Evolutionary conservation across 129 eudicot genomes (phyloP).

Genomic region (Kitagawia praeruptora): DNA sequence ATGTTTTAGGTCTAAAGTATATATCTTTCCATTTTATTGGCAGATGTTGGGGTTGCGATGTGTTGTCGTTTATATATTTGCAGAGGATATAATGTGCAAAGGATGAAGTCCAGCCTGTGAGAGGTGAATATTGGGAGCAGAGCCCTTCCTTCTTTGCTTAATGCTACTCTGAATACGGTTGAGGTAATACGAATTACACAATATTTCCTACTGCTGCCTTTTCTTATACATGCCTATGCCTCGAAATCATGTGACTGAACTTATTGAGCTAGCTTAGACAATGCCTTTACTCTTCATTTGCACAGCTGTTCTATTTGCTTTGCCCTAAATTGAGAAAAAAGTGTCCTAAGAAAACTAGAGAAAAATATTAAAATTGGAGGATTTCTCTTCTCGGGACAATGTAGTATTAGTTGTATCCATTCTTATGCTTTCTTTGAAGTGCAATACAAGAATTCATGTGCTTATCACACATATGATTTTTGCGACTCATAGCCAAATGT

Average conservation of each 20-base stretch:
- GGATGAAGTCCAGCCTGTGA: no score
- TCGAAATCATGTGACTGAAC: neutral
- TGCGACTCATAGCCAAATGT: neutral
- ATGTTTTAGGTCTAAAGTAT: no score
- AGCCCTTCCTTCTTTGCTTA: no score
- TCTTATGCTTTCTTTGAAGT: neutral
- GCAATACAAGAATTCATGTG: neutral
- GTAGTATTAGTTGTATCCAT: neutral
- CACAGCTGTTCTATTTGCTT: neutral
- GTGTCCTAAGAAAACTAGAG: neutral
- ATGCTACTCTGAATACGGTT: no score
- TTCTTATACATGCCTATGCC: neutral
- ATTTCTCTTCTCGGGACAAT: neutral
- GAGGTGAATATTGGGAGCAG: no score
- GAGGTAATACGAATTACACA: no score
- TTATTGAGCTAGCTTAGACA: no score
- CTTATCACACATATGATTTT: neutral
- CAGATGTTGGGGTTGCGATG: no score
- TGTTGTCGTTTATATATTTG: no score
- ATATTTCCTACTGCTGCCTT: neutral
- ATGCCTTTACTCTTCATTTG: neutral
- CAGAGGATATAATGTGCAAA: no score
- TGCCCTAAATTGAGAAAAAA: neutral
- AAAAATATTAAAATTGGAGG: neutral
- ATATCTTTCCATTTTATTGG: no score